These are phyloP conservation scores for Henckelia pumila DNA, from an alignment of 257 asterid genomes.

Conservation along the genomic window DNA sequence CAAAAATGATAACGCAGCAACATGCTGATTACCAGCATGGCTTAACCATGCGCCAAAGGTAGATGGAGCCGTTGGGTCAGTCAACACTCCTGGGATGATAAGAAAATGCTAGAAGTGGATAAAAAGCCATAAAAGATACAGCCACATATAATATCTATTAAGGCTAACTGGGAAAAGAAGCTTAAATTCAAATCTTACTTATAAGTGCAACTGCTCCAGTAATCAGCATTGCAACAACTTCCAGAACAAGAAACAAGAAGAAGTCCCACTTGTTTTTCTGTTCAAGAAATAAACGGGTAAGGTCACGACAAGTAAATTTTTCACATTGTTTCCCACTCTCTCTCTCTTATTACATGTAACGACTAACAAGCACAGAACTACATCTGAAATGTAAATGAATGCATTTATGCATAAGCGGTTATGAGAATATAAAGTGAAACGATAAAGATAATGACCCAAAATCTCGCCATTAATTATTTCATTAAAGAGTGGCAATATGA, in stretches of 20 bases:
- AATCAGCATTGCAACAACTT: conserved; percentile 82
- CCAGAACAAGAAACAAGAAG: conserved; percentile 79
- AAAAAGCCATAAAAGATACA: conserved; percentile 5
- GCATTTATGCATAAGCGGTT: conserved; percentile 8
- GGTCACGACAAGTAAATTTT: conserved; percentile 10
- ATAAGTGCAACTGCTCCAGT: conserved; percentile 78
- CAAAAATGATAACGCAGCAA: conserved; percentile 74
- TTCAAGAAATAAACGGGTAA: conserved; percentile 26
- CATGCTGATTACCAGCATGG: conserved; percentile 73
- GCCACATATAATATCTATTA: not conserved
- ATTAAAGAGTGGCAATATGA: not conserved
- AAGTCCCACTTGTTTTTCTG: conserved; percentile 99
- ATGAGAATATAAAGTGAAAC: conserved; percentile 18
- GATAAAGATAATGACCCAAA: not conserved
- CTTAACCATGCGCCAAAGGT: conserved; percentile 76
- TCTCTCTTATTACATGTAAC: not conserved
- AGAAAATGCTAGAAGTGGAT: conserved; percentile 13
- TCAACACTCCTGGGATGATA: conserved; percentile 70
- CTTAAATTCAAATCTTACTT: conserved; percentile 48
- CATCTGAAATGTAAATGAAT: not conserved
- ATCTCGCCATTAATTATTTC: conserved; percentile 14
- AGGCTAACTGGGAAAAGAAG: not conserved
- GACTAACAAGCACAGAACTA: conserved; percentile 21
- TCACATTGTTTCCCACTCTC: conserved; percentile 1
- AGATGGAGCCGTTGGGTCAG: conserved; percentile 92